These are phyloP conservation scores for Talaromyces sp. DNA, from an alignment of 2,329 filamentous ascomycete species.

Conservation along the genomic window DNA sequence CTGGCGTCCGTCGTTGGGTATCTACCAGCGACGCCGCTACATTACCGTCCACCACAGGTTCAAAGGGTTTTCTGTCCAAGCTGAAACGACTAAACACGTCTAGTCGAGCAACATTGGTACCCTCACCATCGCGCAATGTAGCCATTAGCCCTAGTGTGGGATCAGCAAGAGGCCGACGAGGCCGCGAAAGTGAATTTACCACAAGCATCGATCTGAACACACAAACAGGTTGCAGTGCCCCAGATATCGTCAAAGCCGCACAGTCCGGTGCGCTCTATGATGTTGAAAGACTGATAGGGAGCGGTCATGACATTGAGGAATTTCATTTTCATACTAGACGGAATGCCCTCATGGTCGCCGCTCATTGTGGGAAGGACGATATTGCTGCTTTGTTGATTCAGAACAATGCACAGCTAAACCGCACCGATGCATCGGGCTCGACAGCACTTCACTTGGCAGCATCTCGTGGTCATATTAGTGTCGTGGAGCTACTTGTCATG, in stretches of 20 bases:
- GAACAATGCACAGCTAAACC: conserved; percentile 27
- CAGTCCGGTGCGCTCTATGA: conserved; percentile 32
- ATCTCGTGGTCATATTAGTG: conserved; percentile 27
- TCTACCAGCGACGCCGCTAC: conserved; percentile 14
- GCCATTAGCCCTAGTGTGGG: conserved; percentile 14
- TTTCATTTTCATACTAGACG: conserved; percentile 28
- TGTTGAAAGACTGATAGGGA: conserved; percentile 29
- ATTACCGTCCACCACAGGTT: conserved; percentile 13
- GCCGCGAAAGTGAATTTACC: conserved; percentile 23
- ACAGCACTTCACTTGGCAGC: conserved; percentile 31
- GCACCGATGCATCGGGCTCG: conserved; percentile 26
- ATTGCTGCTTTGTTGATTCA: conserved; percentile 31
- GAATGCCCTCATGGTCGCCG: conserved; percentile 36
- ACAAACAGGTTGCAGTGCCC: conserved; percentile 25
- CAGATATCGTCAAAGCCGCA: conserved; percentile 33
- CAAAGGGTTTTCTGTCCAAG: conserved; percentile 20
- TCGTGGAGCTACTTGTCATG: conserved; percentile 26
- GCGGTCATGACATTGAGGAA: conserved; percentile 27
- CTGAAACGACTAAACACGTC: conserved; percentile 17
- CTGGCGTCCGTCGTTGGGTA: conserved; percentile 19
- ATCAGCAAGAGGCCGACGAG: conserved; percentile 19
- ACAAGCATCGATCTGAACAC: conserved; percentile 35
- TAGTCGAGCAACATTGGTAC: conserved; percentile 15
- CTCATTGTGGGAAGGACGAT: conserved; percentile 36
- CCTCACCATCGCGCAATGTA: conserved; percentile 13